These are phyloP conservation scores for Grosmannia clavigera DNA, from an alignment of 2,329 filamentous ascomycete species.

Conservation along the genomic window DNA sequence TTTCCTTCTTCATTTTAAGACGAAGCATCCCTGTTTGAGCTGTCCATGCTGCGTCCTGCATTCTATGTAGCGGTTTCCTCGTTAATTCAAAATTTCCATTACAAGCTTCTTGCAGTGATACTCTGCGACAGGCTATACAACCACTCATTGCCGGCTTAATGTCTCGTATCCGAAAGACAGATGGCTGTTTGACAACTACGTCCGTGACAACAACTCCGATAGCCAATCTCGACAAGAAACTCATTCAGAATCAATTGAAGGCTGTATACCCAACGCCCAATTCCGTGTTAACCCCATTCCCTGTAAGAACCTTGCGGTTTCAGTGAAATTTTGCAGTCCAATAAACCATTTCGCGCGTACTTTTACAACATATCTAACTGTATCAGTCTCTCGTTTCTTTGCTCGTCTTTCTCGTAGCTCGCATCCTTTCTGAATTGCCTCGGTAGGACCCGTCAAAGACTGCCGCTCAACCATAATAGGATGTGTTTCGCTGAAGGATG, in stretches of 20 bases:
- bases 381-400: not conserved
- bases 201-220: not conserved
- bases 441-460: not conserved
- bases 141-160: too few relatives aligned
- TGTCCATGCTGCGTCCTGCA: not conserved
- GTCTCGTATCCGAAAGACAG: too few relatives aligned
- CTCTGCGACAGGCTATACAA: not conserved
- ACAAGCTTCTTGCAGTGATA: not conserved
- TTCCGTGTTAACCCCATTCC: not conserved
- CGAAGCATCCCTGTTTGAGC: not conserved
- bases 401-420: too few relatives aligned
- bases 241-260: not conserved
- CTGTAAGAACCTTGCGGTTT: not conserved
- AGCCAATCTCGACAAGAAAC: not conserved
- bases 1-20: not conserved
- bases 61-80: not conserved
- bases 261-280: not conserved
- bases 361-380: not conserved
- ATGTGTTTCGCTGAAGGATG: slow-evolving; percentile 19
- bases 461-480: slow-evolving; percentile 6
- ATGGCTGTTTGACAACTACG: too few relatives aligned
- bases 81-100: not conserved
- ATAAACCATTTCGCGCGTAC: not conserved
- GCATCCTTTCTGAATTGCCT: not conserved
- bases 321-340: too few relatives aligned